Evolutionary conservation across 139 green algal genomes (phyloP).

Genomic region (Coelastrella sp.): DNA sequence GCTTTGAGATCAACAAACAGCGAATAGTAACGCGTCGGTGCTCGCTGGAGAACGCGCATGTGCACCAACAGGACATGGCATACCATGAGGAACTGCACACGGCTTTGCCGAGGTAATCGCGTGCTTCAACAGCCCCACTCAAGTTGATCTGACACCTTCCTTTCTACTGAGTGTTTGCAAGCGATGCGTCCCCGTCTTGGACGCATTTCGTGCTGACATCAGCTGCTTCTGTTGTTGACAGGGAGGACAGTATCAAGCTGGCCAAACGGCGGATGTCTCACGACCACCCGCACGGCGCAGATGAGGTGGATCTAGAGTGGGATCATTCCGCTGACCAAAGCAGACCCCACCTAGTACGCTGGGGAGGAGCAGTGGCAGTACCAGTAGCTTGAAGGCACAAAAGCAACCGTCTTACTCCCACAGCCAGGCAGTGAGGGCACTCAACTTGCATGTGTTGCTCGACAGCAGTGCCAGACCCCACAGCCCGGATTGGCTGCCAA

Average conservation of each 20-base stretch:
- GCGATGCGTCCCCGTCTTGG: too few relatives aligned
- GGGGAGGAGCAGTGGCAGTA: background rate
- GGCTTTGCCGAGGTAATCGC: background rate
- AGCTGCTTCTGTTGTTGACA: background rate
- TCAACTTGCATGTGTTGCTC: too few relatives aligned
- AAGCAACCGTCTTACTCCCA: too few relatives aligned
- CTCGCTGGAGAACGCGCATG: slow-evolving; percentile 11
- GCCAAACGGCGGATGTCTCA: background rate
- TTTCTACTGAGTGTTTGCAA: too few relatives aligned
- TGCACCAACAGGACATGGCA: background rate
- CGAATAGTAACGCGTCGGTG: slow-evolving; percentile 3
- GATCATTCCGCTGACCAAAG: background rate
- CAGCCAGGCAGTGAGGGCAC: too few relatives aligned
- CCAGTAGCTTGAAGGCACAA: background rate
- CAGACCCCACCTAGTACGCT: background rate
- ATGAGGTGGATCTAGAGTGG: background rate
- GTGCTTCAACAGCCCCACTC: too few relatives aligned
- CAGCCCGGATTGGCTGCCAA: too few relatives aligned
- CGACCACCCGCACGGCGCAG: background rate
- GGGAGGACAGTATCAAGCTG: slow-evolving; percentile 43
- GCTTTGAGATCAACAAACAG: slow-evolving; percentile 18
- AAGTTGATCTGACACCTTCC: too few relatives aligned
- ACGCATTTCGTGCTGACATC: background rate
- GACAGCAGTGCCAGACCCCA: too few relatives aligned
- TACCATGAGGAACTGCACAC: slow-evolving; percentile 33